A percentile compares a stretch with the other conserved stretches of the same genome.
phyloP scores from a whole-genome alignment of 352 stramenopile species.

The Globisporangium alternatum region DNA sequence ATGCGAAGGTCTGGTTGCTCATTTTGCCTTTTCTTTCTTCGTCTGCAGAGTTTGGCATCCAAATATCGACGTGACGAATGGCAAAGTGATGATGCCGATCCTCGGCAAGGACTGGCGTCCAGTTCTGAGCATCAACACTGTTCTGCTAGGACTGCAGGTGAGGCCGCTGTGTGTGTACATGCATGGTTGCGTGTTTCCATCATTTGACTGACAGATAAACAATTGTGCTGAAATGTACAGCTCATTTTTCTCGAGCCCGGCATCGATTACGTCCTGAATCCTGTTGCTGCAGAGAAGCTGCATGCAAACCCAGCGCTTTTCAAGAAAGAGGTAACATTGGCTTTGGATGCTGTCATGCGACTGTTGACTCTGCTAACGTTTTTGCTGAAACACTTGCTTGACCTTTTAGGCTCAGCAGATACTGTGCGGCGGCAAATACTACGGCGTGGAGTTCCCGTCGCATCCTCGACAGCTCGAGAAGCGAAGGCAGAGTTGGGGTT shows the following conservation, averaged over 20 bases:
- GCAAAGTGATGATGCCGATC: slow-evolving; percentile 86
- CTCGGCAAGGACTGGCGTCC: slow-evolving; percentile 81
- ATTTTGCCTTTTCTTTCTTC: slow-evolving; percentile 10
- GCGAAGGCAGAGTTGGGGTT: slow-evolving; percentile 38
- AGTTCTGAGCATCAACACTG: slow-evolving; percentile 84
- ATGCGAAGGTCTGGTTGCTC: background rate
- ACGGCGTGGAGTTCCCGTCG: slow-evolving; percentile 57
- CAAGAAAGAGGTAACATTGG: slow-evolving; percentile 31
- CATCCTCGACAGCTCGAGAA: slow-evolving; percentile 63
- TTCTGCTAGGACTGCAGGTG: slow-evolving; percentile 81
- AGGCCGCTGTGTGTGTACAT: slow-evolving; percentile 1
- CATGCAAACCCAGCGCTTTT: slow-evolving; percentile 45
- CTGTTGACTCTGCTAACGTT: background rate
- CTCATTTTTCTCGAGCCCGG: slow-evolving; percentile 80
- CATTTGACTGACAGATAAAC: background rate
- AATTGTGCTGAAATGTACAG: slow-evolving; percentile 22
- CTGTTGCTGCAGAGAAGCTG: slow-evolving; percentile 46
- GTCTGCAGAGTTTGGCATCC: slow-evolving; percentile 76
- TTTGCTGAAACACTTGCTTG: background rate
- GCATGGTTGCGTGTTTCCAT: background rate
- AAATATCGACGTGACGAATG: slow-evolving; percentile 72
- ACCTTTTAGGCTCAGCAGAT: slow-evolving; percentile 46
- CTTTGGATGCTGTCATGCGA: background rate
- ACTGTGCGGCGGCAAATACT: slow-evolving; percentile 54
- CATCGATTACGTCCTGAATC: slow-evolving; percentile 69